Evolutionary conservation across 1,284 basidiomycete species (phyloP).

Genomic region (Boletus sp.): DNA sequence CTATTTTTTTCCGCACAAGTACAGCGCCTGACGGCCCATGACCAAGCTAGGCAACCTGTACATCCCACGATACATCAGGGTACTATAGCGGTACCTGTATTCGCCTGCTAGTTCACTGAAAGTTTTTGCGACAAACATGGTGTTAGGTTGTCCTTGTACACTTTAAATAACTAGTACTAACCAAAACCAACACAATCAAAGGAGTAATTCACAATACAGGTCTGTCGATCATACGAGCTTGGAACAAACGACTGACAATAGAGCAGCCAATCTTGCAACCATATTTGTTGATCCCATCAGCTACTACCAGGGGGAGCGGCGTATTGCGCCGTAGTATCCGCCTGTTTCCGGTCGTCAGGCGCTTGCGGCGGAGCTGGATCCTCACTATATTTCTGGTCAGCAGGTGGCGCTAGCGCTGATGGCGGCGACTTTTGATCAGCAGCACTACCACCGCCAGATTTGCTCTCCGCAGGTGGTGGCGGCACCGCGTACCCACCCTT

Average conservation of each 20-base stretch:
- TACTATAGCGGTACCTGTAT: too few relatives aligned
- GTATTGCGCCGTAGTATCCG: neutral
- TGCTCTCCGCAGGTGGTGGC: neutral
- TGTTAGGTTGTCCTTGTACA: neutral
- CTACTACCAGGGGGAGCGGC: neutral
- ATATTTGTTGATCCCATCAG: constrained; percentile 3
- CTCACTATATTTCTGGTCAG: neutral
- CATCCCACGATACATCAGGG: too few relatives aligned
- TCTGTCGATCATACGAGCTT: neutral
- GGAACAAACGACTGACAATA: neutral
- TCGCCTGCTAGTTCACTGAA: neutral
- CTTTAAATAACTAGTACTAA: neutral
- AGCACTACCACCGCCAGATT: neutral
- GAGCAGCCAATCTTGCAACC: neutral
- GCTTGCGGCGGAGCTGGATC: neutral
- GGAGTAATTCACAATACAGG: neutral
- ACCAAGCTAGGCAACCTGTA: too few relatives aligned
- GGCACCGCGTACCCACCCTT: constrained; percentile 7
- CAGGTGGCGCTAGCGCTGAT: neutral
- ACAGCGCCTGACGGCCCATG: neutral
- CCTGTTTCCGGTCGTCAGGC: constrained; percentile 15
- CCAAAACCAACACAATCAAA: neutral
- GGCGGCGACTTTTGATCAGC: neutral
- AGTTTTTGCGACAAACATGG: too few relatives aligned
- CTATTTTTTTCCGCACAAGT: neutral